Base-by-base conservation (phyloP, 148 eudicot species). In the Dysphania ambrosioides region DNA sequence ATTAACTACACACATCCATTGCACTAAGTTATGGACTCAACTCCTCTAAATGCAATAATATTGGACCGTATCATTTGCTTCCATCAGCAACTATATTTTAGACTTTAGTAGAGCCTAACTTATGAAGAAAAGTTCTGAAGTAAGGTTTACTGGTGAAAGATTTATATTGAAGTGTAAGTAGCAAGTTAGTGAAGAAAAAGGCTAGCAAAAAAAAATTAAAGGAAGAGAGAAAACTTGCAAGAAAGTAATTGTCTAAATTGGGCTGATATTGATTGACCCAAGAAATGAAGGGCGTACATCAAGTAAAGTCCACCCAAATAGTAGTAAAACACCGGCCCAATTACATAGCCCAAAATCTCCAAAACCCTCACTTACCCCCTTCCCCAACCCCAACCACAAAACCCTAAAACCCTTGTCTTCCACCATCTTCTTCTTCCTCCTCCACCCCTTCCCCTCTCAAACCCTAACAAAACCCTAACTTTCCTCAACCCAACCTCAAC, bases 291-390 rank as follows among this genome's bases (percentile, higher is more conserved):
- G n/a, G n/a, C n/a, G n/a, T n/a, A n/a, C n/a, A n/a, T n/a, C n/a
- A n/a, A n/a, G n/a, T n/a, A n/a, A n/a, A n/a, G n/a, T n/a, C n/a
- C n/a, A n/a, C n/a, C n/a, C n/a, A n/a, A n/a, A n/a, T n/a, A n/a
- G n/a, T n/a, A n/a, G n/a, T n/a, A n/a, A n/a, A n/a, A n/a, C n/a
- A n/a, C n/a, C n/a, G n/a, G n/a, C n/a, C n/a, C n/a, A n/a, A n/a
- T n/a, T n/a, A 51, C 73, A 73, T n/a, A 75, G 47, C 71, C 59
- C 72, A 53, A 36, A 24, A 36, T 4, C 16, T 44, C 72, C 72
- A 76, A 79, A 85, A 82, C 87, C 87, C 87, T 82, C 76, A 76
- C n/a, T n/a, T n/a, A 70, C 80, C 79, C 75, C 62, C 29, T 29
- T 47, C 79, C 75, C 62, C 29, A 40, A 35, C 66, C 34, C 24